A percentile compares a stretch with the other conserved stretches of the same genome.
Evolutionary conservation across 345 rosid species (phyloP).

Genomic region (Eutrema yunnanense): DNA sequence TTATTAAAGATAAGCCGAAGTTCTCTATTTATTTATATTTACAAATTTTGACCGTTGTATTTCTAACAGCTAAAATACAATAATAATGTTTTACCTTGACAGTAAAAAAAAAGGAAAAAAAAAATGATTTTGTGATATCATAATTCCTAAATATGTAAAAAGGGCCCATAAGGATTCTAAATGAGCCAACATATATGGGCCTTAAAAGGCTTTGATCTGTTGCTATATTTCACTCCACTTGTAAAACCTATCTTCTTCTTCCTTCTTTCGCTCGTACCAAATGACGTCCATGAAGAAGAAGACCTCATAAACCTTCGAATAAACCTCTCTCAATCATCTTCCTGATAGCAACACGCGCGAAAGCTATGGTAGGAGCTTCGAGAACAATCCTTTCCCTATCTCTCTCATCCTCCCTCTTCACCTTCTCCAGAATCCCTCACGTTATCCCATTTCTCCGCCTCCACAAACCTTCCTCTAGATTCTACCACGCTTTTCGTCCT

Average conservation of each 20-base stretch:
- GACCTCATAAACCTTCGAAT: slow-evolving; percentile 11
- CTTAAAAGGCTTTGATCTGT: not conserved
- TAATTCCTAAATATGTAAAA: not conserved
- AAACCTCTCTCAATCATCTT: not conserved
- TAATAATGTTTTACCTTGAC: too few relatives aligned
- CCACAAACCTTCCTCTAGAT: slow-evolving; percentile 41
- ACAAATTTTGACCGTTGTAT: too few relatives aligned
- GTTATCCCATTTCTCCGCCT: slow-evolving; percentile 37
- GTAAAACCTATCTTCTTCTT: slow-evolving; percentile 29
- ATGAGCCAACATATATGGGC: slow-evolving; percentile 12
- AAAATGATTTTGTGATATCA: too few relatives aligned
- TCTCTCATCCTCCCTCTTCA: slow-evolving; percentile 37
- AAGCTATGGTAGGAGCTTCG: slow-evolving; percentile 50
- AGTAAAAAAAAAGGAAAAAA: too few relatives aligned
- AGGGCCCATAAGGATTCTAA: not conserved
- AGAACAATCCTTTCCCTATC: slow-evolving; percentile 44
- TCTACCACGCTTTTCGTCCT: slow-evolving; percentile 43
- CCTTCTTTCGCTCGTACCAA: not conserved
- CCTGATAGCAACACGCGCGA: slow-evolving; percentile 11
- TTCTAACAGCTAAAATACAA: too few relatives aligned
- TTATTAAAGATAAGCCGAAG: too few relatives aligned
- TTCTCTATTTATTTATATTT: too few relatives aligned
- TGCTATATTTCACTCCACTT: slow-evolving; percentile 1
- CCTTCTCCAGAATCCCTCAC: slow-evolving; percentile 25
- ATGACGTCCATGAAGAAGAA: slow-evolving; percentile 15